A percentile compares a stretch with the other conserved stretches of the same genome.
Conservation (phyloP, 208 protist species). For the Trypanosoma avium region DNA sequence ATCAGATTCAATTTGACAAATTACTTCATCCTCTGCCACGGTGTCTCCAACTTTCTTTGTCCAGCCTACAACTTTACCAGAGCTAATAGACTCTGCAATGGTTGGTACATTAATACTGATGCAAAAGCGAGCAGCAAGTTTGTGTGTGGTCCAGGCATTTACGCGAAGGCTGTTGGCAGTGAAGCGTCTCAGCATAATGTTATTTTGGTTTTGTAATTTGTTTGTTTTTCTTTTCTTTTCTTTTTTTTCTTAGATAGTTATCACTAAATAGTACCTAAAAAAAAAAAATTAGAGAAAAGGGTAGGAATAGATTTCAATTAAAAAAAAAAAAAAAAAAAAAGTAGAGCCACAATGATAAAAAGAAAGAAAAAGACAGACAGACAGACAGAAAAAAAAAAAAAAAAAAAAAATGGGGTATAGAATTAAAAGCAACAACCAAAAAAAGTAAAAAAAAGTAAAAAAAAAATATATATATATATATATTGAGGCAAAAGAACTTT, state of each 20-base stretch:
- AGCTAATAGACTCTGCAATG: conserved; percentile 98
- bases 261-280: neutral
- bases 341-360: too few species aligned
- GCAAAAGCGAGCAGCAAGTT: conserved; percentile 78
- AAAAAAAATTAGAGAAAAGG: conserved; percentile 1
- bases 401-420: conserved; percentile 20
- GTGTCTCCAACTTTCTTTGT: conserved; percentile 95
- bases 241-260: neutral
- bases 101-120: conserved; percentile 92
- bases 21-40: conserved; percentile 96
- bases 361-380: neutral
- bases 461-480: too few species aligned
- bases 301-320: too few species aligned
- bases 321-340: too few species aligned
- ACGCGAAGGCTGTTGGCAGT: conserved; percentile 25
- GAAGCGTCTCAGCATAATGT: conserved; percentile 71
- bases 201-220: neutral
- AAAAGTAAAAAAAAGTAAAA: conserved; percentile 5
- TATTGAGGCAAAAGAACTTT: too few species aligned
- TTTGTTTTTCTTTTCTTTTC: conserved; percentile 4
- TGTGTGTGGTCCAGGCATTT: conserved; percentile 24
- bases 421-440: conserved; percentile 20
- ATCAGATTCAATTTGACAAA: conserved; percentile 98
- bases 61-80: conserved; percentile 96
- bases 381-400: neutral